phyloP scores from a whole-genome alignment of 1,284 basidiomycete genomes.

The Ganoderma lucidum region DNA sequence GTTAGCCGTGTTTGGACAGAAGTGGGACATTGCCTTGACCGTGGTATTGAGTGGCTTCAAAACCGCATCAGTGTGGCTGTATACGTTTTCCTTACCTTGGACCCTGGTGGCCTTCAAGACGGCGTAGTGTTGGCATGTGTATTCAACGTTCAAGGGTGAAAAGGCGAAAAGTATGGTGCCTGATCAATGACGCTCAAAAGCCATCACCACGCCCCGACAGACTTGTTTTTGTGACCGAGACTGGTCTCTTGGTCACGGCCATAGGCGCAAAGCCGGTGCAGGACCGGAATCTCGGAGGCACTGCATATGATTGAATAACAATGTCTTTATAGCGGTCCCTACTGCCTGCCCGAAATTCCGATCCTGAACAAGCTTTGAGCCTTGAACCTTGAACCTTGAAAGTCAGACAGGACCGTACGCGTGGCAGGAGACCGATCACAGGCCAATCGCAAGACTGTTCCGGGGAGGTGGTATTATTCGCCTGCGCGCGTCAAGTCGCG shows the following conservation, averaged over 20 bases:
- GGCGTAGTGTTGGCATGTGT: not conserved
- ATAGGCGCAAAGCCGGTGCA: not conserved
- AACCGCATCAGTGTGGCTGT: not conserved
- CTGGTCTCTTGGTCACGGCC: not conserved
- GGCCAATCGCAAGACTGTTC: not conserved
- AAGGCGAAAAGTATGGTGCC: not conserved
- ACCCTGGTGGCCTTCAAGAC: not conserved
- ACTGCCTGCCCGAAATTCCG: not conserved
- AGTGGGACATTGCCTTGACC: not conserved
- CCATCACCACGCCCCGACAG: not conserved
- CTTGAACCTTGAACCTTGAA: not conserved
- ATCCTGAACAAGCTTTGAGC: not conserved
- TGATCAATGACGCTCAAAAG: not conserved
- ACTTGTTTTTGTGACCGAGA: not conserved
- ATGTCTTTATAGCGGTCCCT: not conserved
- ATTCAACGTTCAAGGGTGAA: not conserved
- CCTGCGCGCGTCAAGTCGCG: not conserved
- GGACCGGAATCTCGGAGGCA: not conserved
- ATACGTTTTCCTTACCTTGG: not conserved
- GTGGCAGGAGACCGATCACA: not conserved
- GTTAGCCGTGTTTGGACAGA: not conserved
- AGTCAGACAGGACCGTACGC: not conserved
- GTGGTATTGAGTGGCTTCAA: not conserved
- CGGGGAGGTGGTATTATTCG: not conserved
- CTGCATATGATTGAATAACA: not conserved